phyloP scores from a whole-genome alignment of 305 asterid genomes.

The Fraxinus paxiana region DNA sequence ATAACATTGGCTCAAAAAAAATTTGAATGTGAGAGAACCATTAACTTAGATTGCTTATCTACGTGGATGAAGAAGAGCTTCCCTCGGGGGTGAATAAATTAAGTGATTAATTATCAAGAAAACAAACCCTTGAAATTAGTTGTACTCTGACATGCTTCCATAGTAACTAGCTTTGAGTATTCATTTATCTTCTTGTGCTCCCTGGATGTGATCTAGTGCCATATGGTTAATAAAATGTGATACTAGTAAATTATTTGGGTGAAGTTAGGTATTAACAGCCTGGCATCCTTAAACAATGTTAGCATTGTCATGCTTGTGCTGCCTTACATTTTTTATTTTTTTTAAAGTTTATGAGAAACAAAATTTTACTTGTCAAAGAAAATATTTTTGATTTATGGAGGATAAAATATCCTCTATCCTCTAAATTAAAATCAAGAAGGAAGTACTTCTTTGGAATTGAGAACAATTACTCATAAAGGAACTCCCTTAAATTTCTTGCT shows the following conservation, averaged over 20 bases:
- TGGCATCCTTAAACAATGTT: not conserved
- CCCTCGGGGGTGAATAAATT: not conserved
- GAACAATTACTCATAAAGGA: not conserved
- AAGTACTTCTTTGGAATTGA: not conserved
- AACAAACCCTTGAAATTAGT: not conserved
- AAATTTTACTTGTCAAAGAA: not conserved
- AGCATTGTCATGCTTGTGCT: not conserved
- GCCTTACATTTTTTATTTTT: not conserved
- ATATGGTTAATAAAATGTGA: not conserved
- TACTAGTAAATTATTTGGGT: not conserved
- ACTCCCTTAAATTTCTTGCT: not conserved
- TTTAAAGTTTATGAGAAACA: not conserved
- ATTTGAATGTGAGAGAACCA: not conserved
- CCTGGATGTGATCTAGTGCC: not conserved
- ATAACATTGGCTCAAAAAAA: not conserved
- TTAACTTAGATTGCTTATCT: not conserved
- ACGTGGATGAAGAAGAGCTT: not conserved
- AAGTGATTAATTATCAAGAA: not conserved
- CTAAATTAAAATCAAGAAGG: not conserved
- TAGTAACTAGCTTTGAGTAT: not conserved
- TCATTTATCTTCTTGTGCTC: not conserved
- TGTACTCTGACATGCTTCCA: slow-evolving; percentile 1
- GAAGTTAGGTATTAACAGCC: not conserved
- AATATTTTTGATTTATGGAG: not conserved
- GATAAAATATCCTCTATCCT: not conserved